Conservation (phyloP, 768 basidiomycete species). For the Xerocomus spinulosus region DNA sequence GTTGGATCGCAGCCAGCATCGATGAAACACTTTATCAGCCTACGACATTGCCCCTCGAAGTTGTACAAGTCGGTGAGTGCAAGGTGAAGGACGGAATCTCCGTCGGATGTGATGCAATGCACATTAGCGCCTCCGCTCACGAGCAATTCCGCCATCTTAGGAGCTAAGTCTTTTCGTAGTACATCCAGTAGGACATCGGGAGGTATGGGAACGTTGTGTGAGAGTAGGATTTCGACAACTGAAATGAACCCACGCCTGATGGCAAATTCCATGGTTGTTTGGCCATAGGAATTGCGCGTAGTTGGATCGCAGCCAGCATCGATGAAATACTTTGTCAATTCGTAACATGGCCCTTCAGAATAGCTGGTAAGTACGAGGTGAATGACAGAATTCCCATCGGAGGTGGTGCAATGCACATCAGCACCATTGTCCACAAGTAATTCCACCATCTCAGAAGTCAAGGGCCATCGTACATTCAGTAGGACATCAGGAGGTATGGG, state of each 20-base stretch:
- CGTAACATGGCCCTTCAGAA: background rate
- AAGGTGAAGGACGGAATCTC: background rate
- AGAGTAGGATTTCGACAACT: background rate
- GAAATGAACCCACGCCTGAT: background rate
- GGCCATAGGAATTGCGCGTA: background rate
- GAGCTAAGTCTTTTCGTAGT: background rate
- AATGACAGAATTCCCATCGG: background rate
- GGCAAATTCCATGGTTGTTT: background rate
- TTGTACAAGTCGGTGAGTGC: background rate
- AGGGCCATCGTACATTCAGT: background rate
- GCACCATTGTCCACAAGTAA: background rate
- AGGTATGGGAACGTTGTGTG: background rate
- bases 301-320: background rate
- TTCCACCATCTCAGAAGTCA: background rate
- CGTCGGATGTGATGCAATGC: background rate
- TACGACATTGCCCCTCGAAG: background rate
- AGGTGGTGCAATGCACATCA: background rate
- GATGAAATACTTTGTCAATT: background rate
- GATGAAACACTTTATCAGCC: background rate
- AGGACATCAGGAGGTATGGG: background rate
- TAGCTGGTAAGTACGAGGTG: background rate
- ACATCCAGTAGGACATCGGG: background rate
- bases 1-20: background rate
- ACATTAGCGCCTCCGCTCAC: background rate
- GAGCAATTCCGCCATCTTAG: background rate